Evolutionary conservation across 352 stramenopile genomes (phyloP), one percentile per base, ranked within the genome.

Genomic region (Globisporangium spinosum): DNA sequence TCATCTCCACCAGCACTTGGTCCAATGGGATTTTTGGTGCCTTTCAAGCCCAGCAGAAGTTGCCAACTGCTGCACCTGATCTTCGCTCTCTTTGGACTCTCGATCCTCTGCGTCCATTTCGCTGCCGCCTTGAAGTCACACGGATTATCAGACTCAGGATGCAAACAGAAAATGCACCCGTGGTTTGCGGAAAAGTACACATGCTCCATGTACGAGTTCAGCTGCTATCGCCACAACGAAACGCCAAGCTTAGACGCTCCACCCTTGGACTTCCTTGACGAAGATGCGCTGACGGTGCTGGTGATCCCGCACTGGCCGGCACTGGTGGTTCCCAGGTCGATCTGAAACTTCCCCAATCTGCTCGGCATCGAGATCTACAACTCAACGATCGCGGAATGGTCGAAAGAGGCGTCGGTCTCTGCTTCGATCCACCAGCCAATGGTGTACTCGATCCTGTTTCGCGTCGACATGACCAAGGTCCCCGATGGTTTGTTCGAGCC

Each of bases 301-400:
- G n/a, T 79, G 17, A 54, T 79, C 25, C 66, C 61, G 23, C 72
- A 81, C 23, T 81, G 72, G 60, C 15, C 67, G 9, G 58, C 54
- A 0, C 58, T 79, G 0, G 40, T 47, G n/a, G 49, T 81, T 3
- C 70, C 72, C 2, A 0, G 43, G 7, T 25, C 62, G 5, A 70
- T 79, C 38, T 67, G 35, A 4, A 53, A 34, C 3, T 79, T 77
- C 38, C 65, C 45, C 8, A 77, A 79, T 15, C 53, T 81, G 0
- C 51, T 81, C 1, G 72, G 75, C n/a, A 47, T 81, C 45, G 72
- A 81, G 29, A 65, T 79, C 32, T 77, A 75, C 70, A 81, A 81
- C 54, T 72, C 58, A 2, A 79, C 75, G 47, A 40, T 80, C 27
- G 40, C 49, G 13, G 43, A 64, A 13, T 81, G 75, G 75, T 23